phyloP scores from a whole-genome alignment of 352 stramenopile species.

The Pythium chondricola region DNA sequence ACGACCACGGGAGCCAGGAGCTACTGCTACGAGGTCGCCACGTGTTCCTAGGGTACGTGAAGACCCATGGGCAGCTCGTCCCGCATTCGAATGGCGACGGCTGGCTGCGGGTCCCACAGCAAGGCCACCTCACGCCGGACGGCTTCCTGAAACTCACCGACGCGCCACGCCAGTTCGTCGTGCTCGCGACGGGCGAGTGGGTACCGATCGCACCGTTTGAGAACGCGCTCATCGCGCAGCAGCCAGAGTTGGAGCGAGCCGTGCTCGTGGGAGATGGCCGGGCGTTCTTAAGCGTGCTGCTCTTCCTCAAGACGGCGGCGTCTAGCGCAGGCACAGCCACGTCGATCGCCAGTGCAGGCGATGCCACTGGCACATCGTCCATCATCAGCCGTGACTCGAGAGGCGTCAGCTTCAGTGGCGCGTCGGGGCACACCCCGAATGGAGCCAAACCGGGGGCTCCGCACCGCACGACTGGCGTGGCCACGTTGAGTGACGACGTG shows the following conservation, averaged over 20 bases:
- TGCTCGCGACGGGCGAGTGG: conserved; percentile 73
- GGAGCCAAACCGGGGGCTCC: too few species aligned
- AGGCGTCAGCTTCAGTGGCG: conserved; percentile 9
- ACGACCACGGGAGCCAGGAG: conserved; percentile 57
- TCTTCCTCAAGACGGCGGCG: conserved; percentile 63
- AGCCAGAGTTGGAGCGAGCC: conserved; percentile 55
- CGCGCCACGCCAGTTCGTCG: conserved; percentile 50
- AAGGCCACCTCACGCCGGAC: conserved; percentile 56
- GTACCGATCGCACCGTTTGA: conserved; percentile 63
- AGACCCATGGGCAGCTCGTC: conserved; percentile 17
- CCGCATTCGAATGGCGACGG: conserved; percentile 25
- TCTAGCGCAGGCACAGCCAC: too few species aligned
- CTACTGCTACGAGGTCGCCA: conserved; percentile 62
- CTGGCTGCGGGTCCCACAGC: conserved; percentile 51
- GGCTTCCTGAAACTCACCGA: conserved; percentile 73
- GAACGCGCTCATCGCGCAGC: conserved; percentile 33
- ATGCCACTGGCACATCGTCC: too few species aligned
- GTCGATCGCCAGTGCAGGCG: too few species aligned
- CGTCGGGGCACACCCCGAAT: background rate
- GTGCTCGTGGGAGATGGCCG: conserved; percentile 67
- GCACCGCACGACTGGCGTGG: background rate
- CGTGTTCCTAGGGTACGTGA: conserved; percentile 65
- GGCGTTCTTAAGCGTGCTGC: conserved; percentile 62
- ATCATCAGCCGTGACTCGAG: conserved; percentile 1
- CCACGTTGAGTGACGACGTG: conserved; percentile 41